phyloP scores from a whole-genome alignment of 306 rosid species.

The Prunus davidiana region DNA sequence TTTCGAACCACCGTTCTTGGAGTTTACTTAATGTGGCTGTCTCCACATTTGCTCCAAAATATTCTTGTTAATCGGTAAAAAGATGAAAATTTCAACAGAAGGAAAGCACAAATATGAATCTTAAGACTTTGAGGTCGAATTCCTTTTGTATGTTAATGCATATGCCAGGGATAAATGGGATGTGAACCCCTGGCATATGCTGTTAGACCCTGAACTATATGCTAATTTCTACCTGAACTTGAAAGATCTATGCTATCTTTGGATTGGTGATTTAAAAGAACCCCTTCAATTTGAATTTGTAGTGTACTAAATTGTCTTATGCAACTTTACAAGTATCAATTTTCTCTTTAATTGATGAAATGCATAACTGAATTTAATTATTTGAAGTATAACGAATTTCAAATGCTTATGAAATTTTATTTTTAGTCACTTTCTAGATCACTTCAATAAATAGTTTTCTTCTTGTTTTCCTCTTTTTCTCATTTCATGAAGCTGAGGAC shows the following conservation, averaged over 20 bases:
- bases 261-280: background rate
- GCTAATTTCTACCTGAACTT: background rate
- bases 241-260: background rate
- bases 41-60: background rate
- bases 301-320: background rate
- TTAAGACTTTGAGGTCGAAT: background rate
- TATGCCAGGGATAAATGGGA: background rate
- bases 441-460: background rate
- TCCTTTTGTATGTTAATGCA: background rate
- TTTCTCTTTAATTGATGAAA: background rate
- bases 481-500: background rate
- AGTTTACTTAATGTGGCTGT: background rate
- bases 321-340: background rate
- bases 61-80: background rate
- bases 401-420: background rate
- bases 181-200: background rate
- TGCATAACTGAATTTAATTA: background rate
- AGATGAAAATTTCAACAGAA: too few species aligned
- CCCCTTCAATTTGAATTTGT: background rate
- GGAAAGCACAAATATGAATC: background rate
- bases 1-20: background rate
- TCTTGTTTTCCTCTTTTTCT: too few species aligned
- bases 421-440: background rate
- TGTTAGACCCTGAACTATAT: background rate
- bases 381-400: background rate